These are phyloP conservation scores for Fraxinus cuspidata DNA, from an alignment of 257 asterid genomes.

Conservation along the genomic window DNA sequence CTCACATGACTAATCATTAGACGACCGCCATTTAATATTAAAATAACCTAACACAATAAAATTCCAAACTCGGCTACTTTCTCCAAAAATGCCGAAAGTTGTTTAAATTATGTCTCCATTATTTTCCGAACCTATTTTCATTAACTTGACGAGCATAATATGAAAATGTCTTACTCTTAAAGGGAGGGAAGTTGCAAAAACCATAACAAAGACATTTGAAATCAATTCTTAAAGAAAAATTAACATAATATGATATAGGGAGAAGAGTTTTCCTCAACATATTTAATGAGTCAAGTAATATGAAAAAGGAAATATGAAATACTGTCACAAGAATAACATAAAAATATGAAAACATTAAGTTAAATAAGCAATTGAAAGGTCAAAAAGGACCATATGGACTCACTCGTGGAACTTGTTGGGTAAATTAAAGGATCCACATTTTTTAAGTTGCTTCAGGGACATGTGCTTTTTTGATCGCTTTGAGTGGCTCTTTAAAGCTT, in stretches of 20 bases:
- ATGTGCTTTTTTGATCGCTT: slow-evolving; percentile 77
- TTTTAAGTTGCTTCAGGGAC: slow-evolving; percentile 74
- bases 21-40: background rate
- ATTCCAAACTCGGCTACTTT: background rate
- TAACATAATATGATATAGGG: background rate
- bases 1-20: background rate
- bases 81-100: background rate
- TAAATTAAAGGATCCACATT: slow-evolving; percentile 57
- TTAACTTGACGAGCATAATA: background rate
- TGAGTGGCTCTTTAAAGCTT: slow-evolving; percentile 44
- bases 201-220: background rate
- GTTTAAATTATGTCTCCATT: background rate
- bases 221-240: background rate
- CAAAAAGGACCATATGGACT: slow-evolving; percentile 33
- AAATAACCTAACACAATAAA: background rate
- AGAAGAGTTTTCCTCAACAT: background rate
- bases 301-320: slow-evolving; percentile 1
- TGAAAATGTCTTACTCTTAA: background rate
- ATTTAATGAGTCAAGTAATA: background rate
- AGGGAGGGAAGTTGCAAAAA: background rate
- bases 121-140: background rate
- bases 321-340: slow-evolving; percentile 4
- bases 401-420: slow-evolving; percentile 68
- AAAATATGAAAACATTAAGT: background rate
- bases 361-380: background rate